A percentile compares a stretch with the other conserved stretches of the same genome.
phyloP scores from a whole-genome alignment of 2,329 filamentous ascomycete species.

The Gliomastix tumulicola region DNA sequence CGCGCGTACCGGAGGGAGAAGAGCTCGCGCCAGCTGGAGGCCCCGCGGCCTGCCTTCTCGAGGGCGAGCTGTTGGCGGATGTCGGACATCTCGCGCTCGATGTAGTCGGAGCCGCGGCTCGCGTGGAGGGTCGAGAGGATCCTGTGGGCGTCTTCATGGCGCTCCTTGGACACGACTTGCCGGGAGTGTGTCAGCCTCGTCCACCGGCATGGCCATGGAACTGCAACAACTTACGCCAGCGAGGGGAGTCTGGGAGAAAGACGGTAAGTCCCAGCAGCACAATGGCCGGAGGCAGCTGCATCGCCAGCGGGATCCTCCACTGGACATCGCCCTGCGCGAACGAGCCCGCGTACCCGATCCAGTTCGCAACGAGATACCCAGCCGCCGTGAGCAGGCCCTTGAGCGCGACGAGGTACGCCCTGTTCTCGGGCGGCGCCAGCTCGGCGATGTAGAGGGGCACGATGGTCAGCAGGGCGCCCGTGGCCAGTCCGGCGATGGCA shows the following conservation, averaged over 20 bases:
- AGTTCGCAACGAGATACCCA: constrained; percentile 28
- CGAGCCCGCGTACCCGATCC: constrained; percentile 28
- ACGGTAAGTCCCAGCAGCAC: constrained; percentile 10
- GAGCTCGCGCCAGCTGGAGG: constrained; percentile 3
- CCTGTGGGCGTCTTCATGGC: constrained; percentile 13
- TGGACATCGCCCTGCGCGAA: constrained; percentile 19
- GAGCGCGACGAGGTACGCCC: constrained; percentile 15
- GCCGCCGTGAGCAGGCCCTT: constrained; percentile 24
- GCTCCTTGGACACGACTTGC: constrained; percentile 6
- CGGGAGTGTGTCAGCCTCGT: no score
- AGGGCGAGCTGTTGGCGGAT: constrained; percentile 15
- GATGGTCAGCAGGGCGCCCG: constrained; percentile 5
- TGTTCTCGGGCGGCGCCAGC: constrained; percentile 14
- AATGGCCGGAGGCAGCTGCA: constrained; percentile 16
- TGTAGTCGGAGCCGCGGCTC: constrained; percentile 12
- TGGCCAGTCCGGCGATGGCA: constrained; percentile 13
- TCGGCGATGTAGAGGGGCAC: constrained; percentile 17
- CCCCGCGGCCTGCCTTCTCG: constrained; percentile 8
- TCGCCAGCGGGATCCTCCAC: constrained; percentile 24
- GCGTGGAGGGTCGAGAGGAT: constrained; percentile 13
- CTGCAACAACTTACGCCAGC: constrained; percentile 9
- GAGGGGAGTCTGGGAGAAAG: constrained; percentile 16
- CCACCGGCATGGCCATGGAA: not conserved
- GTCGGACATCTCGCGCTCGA: constrained; percentile 9
- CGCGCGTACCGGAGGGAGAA: constrained; percentile 15